Evolutionary conservation across 2,329 filamentous ascomycete species (phyloP).

Genomic region (Aaosphaeria pasadenensis): DNA sequence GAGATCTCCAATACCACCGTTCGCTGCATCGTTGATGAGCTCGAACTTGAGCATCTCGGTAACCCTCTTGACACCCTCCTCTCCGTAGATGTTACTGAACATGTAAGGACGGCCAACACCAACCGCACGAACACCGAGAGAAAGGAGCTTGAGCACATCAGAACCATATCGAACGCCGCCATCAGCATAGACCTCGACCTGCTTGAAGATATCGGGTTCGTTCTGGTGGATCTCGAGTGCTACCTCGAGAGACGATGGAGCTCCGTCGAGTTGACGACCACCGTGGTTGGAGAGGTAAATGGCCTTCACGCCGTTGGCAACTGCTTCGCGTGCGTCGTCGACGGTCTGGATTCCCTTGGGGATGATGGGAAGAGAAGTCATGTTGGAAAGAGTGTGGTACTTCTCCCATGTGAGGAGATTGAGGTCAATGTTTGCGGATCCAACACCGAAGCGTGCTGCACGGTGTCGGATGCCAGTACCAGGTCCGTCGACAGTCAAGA

Average conservation of each 20-base stretch:
- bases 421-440: slow-evolving; percentile 18
- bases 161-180: slow-evolving; percentile 37
- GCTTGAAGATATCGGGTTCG: slow-evolving; percentile 33
- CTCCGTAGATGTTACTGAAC: slow-evolving; percentile 35
- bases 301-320: slow-evolving; percentile 40
- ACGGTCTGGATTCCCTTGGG: slow-evolving; percentile 40
- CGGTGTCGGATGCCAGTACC: slow-evolving; percentile 38
- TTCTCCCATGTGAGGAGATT: slow-evolving; percentile 33
- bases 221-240: slow-evolving; percentile 35
- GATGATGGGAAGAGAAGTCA: slow-evolving; percentile 36
- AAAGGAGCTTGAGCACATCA: slow-evolving; percentile 38
- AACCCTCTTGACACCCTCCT: slow-evolving; percentile 32
- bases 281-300: slow-evolving; percentile 51
- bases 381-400: slow-evolving; percentile 33
- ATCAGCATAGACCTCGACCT: slow-evolving; percentile 36
- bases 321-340: slow-evolving; percentile 39
- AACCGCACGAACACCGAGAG: slow-evolving; percentile 39
- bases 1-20: no score
- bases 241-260: slow-evolving; percentile 35
- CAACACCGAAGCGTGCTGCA: slow-evolving; percentile 30
- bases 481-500: slow-evolving; percentile 42
- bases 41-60: slow-evolving; percentile 14
- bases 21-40: no score
- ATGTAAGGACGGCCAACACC: slow-evolving; percentile 37
- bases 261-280: slow-evolving; percentile 46